Percentiles rank a stretch among this genome's conserved stretches.
phyloP scores from a whole-genome alignment of 2,329 filamentous ascomycete species.

The Diaporthe ampelina region DNA sequence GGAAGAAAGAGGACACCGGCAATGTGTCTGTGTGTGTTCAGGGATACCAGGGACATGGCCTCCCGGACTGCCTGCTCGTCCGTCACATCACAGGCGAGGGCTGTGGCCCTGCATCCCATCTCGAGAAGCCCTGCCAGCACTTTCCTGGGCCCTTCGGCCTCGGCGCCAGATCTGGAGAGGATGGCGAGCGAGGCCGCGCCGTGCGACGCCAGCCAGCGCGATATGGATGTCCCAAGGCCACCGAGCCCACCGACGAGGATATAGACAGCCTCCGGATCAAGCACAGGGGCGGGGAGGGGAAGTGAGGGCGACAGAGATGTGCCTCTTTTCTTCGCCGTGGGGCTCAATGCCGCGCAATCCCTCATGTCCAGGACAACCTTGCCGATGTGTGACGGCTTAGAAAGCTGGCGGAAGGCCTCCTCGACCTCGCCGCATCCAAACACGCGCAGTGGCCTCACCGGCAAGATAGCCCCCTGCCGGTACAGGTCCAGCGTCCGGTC shows the following conservation, averaged over 20 bases:
- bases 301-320: constrained; percentile 5
- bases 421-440: constrained; percentile 46
- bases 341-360: constrained; percentile 34
- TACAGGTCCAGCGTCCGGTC: constrained; percentile 12
- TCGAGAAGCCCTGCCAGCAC: neutral
- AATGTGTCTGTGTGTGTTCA: too few relatives aligned
- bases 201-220: constrained; percentile 28
- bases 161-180: constrained; percentile 22
- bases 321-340: neutral
- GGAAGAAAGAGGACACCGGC: too few relatives aligned
- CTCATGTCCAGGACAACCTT: constrained; percentile 54
- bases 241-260: constrained; percentile 44
- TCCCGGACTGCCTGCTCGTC: neutral
- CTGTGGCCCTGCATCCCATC: neutral
- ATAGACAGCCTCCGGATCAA: constrained; percentile 42
- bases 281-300: constrained; percentile 41
- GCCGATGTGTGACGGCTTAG: constrained; percentile 56
- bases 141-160: constrained; percentile 4
- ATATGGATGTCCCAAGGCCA: neutral
- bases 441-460: constrained; percentile 43
- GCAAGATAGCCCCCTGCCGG: constrained; percentile 38
- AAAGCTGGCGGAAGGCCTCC: constrained; percentile 55
- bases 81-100: constrained; percentile 7
- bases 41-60: too few relatives aligned
- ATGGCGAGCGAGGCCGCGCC: constrained; percentile 13